Evolutionary conservation across 345 rosid genomes (phyloP), one percentile per base, ranked within the genome.

Genomic region (Psidium guajava): DNA sequence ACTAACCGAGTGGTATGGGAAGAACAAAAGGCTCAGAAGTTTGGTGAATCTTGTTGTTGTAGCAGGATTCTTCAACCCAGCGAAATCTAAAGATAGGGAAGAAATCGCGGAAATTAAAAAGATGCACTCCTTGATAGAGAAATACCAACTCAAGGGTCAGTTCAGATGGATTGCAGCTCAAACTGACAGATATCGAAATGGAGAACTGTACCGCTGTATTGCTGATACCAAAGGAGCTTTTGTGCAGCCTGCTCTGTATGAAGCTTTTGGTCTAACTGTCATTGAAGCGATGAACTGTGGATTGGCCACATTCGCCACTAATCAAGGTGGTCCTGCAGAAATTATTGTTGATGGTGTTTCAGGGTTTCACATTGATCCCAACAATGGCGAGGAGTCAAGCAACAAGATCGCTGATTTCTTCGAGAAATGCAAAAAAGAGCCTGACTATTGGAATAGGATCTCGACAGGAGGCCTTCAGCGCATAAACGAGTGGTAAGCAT

Each of bases 251-350:
- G 99, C 99, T 69, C 89, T 97, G 15, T 97, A 96, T 85, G 99
- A 97, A 89, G 99, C 99, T 82, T 97, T 97, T 85, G 99, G 99
- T 69, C 89, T 97, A 42, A 97, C 99, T 0, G 99, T 97, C 82
- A 96, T 96, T 4, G 99, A 97, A 90, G 99, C 99, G 15, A 97
- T 97, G 98, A 95, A 93, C 93, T 95, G 99, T 81, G 99, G 99
- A 82, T 87, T 97, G 2, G 98, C 99, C 25, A 96, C 95, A 2
- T 97, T 97, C 59, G 99, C 99, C 2, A 97, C 99, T 3, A 93
- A 93, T 83, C 94, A 97, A 89, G 99, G 99, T 50, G 99, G 99
- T 22, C 98, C 99, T 1, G 99, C 99, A 0, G 99, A 97, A 91
- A 97, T 97, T 47, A 94, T 96, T 28, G 93, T 96, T 20, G 98